Evolutionary conservation across 441 rosid species (phyloP).

Genomic region (Erodium texanum): DNA sequence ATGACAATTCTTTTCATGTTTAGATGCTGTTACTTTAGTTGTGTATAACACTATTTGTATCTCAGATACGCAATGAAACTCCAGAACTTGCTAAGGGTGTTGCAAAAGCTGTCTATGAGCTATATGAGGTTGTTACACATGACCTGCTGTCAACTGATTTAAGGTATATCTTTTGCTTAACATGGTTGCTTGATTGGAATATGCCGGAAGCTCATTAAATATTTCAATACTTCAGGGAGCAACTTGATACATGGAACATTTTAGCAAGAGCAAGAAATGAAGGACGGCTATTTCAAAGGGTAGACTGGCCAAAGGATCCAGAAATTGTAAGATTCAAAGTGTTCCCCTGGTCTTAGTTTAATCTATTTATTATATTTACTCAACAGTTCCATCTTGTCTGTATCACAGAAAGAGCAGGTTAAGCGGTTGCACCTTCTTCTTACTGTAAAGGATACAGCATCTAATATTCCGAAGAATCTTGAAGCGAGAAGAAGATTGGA

Average conservation of each 20-base stretch:
- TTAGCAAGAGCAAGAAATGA: slow-evolving; percentile 80
- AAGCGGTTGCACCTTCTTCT: slow-evolving; percentile 96
- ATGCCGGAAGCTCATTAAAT: slow-evolving; percentile 7
- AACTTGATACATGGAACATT: slow-evolving; percentile 95
- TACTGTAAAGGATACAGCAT: slow-evolving; percentile 90
- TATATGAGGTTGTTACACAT: slow-evolving; percentile 88
- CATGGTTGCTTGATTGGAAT: slow-evolving; percentile 7
- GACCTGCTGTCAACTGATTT: slow-evolving; percentile 73
- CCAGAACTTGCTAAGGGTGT: slow-evolving; percentile 81
- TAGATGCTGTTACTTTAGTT: slow-evolving; percentile 7
- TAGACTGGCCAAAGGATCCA: slow-evolving; percentile 91
- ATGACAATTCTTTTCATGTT: slow-evolving; percentile 15
- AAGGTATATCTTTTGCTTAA: slow-evolving; percentile 42
- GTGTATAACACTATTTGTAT: slow-evolving; percentile 17
- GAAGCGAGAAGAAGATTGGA: slow-evolving; percentile 97
- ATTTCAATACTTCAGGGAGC: slow-evolving; percentile 54
- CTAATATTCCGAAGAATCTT: slow-evolving; percentile 92
- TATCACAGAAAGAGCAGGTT: slow-evolving; percentile 79
- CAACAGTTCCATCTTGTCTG: slow-evolving; percentile 17
- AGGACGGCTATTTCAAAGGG: slow-evolving; percentile 74
- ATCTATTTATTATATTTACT: slow-evolving; percentile 21
- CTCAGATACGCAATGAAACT: slow-evolving; percentile 67
- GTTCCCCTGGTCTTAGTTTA: slow-evolving; percentile 11
- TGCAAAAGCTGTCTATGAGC: slow-evolving; percentile 70
- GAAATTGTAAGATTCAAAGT: slow-evolving; percentile 56